Base-by-base conservation (phyloP, 2,329 filamentous ascomycete genomes). In the Fusarium begoniae region DNA sequence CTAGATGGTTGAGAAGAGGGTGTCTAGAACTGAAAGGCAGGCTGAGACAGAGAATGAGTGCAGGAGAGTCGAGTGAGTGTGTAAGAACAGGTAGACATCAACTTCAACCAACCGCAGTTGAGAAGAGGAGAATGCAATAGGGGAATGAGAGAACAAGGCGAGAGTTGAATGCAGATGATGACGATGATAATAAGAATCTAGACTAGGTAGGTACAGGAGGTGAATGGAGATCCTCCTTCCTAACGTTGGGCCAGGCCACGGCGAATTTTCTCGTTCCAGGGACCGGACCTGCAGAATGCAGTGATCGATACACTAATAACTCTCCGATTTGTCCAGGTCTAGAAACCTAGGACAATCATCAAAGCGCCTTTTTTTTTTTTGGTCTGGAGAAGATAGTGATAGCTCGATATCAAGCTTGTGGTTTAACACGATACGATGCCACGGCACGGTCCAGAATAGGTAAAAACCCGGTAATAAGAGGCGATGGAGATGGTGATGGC, bases 1-100 rank as follows among this genome's bases (percentile, higher is more conserved):
- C 54, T 35, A 41, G 40, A 41, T 37, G 45, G 22, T 32, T 38
- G 24, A 32, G 43, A 32, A 40, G 51, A 50, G 22, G 45, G 26
- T 50, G 53, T 43, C 35, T 53, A 45, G 44, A 54, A 40, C 48
- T 57, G 48, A 73, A 26, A 53, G 13, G 18, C 18, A 37, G 70
- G 40, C 70, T 60, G 70, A 73, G 70, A 71, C 70, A 73, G 41
- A 58, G 40, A 62, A 57, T 24, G 32, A 20, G 24, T 63, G 40
- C 45, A 55, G 35, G 18, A n/a, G 40, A 40, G 37, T 35, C 14
- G 45, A 48, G 26, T 30, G 35, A n/a, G 30, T 51, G 30, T 32
- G 43, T 12, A 28, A 28, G 26, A 24, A 26, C 24, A 35, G 32
- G 3, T 17, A 54, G 45, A 38, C 47, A 57, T 38, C 24, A 30